Evolutionary conservation across 2,329 filamentous ascomycete genomes (phyloP).

Genomic region (Ilyonectria sp.): DNA sequence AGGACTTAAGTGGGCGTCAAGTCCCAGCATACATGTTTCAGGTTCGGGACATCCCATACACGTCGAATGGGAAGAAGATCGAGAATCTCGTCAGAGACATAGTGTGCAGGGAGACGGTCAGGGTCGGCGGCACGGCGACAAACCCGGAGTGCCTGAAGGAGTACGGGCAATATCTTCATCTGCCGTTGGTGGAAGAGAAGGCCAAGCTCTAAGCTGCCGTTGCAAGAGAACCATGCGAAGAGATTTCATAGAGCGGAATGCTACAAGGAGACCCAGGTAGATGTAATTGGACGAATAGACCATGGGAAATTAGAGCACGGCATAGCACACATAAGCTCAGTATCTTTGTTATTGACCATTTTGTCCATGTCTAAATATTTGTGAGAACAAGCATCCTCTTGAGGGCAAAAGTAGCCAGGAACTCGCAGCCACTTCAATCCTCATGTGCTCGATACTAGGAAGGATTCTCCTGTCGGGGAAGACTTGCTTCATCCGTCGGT

Average conservation of each 20-base stretch:
- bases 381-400: background rate
- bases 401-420: background rate
- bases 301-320: background rate
- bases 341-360: background rate
- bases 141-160: slow-evolving; percentile 6
- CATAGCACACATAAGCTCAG: background rate
- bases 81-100: slow-evolving; percentile 4
- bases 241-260: background rate
- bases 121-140: background rate
- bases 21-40: background rate
- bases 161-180: background rate
- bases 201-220: background rate
- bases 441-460: background rate
- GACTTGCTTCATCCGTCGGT: background rate
- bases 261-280: background rate
- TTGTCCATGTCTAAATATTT: background rate
- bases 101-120: slow-evolving; percentile 1
- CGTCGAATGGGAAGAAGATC: slow-evolving; percentile 6
- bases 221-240: background rate
- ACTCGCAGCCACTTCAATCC: slow-evolving; percentile 2
- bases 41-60: slow-evolving; percentile 7
- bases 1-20: background rate
- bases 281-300: background rate
- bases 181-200: slow-evolving; percentile 1
- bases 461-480: background rate